Base-by-base conservation (phyloP, 768 basidiomycete species). In the Leccinum fibrillosum region DNA sequence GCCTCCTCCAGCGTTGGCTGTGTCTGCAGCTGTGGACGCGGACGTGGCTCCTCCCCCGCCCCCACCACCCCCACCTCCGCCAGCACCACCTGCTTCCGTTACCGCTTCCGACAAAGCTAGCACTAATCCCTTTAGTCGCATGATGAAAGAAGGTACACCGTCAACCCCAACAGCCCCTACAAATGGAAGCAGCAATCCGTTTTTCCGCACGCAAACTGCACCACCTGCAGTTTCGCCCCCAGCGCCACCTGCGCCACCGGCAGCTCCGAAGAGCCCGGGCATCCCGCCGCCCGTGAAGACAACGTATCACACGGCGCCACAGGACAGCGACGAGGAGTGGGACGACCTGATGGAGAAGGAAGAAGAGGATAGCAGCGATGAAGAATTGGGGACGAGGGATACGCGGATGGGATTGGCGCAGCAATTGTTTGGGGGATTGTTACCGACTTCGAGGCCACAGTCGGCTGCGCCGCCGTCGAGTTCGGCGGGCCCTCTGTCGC, bases 81-180 rank as follows among this genome's bases (percentile, higher is more conserved):
- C 74, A 6, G 60, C 67, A 1, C 64, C 69, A 0, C 66, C 75
- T 32, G 57, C 68, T 34, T 48, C 70, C 6, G 63, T 66, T 34
- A 68, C 78, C 39, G 54, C 54, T 19, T 52, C 70, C 1, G 79
- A 83, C 39, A 86, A 85, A 63, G 77, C 84, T 5, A 79, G 77
- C 53, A 91, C 84, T 9, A 94, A 94, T 71, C 93, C 93, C 0
- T 95, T 95, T 71, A 89, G 83, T 71, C 81, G 82, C 12, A 64
- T 92, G 44, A 79, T 84, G 62, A 80, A 81, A 57, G 79, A 81
- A 51, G 80, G 77, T 11, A 74, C 75, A 4, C 65, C 67, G 0
- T 60, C 76, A 19, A 51, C 75, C 35, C 59, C 77, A 2, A 63
- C 55, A 28, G 17, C 57, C 5, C 23, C 62, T 32, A 50, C 70